Percentiles rank a stretch among this genome's conserved stretches.
Evolutionary conservation across 2,329 filamentous ascomycete species (phyloP).

Genomic region (Apiospora koreana): DNA sequence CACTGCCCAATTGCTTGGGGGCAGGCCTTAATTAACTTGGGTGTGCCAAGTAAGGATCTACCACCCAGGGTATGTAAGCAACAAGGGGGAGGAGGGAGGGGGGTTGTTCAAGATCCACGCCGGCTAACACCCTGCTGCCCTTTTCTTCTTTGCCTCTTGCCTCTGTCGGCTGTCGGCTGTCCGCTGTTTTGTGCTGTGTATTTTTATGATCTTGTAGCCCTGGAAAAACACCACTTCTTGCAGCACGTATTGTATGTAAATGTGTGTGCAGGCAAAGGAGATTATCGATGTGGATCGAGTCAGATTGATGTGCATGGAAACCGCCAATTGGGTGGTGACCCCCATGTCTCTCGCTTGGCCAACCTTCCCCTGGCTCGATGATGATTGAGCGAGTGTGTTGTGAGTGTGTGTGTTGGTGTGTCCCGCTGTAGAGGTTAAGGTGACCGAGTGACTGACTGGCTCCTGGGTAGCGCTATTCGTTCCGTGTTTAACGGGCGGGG

Average conservation of each 20-base stretch:
- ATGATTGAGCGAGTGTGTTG: too few species aligned
- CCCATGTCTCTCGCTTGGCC: slow-evolving; percentile 16
- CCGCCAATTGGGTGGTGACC: not conserved
- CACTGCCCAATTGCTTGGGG: slow-evolving; percentile 9
- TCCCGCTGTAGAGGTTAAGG: not conserved
- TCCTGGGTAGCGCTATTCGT: not conserved
- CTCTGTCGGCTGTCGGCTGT: not conserved
- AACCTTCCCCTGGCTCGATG: slow-evolving; percentile 13
- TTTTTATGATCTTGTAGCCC: too few species aligned
- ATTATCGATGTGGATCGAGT: slow-evolving; percentile 6
- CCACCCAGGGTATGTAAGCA: slow-evolving; percentile 9
- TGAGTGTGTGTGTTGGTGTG: not conserved
- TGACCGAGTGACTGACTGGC: too few species aligned
- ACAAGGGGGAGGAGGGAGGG: not conserved
- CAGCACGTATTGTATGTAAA: too few species aligned
- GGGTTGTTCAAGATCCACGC: not conserved
- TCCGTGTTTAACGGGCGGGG: not conserved
- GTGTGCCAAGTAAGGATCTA: slow-evolving; percentile 15
- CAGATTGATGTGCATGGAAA: not conserved
- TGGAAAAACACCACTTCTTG: too few species aligned
- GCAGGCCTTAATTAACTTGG: slow-evolving; percentile 15
- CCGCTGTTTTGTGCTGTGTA: not conserved
- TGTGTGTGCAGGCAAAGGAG: not conserved
- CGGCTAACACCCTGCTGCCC: not conserved
- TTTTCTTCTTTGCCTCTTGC: not conserved